phyloP scores from a whole-genome alignment of 148 eudicot genomes.

The Linanthus parryae region DNA sequence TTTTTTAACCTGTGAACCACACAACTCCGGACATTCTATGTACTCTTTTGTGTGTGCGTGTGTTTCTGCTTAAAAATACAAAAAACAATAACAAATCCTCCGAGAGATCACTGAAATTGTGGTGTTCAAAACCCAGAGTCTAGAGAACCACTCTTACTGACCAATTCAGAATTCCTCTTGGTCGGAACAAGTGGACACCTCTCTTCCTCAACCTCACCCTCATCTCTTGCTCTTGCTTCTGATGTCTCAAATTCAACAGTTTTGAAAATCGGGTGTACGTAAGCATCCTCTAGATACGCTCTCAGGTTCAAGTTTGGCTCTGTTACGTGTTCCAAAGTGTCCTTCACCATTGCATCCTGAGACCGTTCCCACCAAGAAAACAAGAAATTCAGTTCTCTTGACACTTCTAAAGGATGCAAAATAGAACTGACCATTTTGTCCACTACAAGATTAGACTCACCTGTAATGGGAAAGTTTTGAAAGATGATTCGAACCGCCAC shows the following conservation, averaged over 20 bases:
- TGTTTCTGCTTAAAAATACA: too few species aligned
- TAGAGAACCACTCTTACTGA: constrained; percentile 15
- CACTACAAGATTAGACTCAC: not conserved
- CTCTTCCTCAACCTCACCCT: constrained; percentile 1
- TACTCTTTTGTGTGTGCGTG: too few species aligned
- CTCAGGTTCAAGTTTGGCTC: constrained; percentile 10
- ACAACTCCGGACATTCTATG: too few species aligned
- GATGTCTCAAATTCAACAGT: constrained; percentile 3
- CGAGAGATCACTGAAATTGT: too few species aligned
- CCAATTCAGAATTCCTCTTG: constrained; percentile 8
- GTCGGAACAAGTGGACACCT: constrained; percentile 3
- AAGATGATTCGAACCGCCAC: constrained; percentile 6
- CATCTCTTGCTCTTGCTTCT: too few species aligned
- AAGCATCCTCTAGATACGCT: constrained; percentile 7
- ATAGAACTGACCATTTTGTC: not conserved
- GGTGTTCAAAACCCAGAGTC: too few species aligned
- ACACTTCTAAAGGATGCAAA: not conserved
- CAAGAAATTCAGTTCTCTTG: too few species aligned
- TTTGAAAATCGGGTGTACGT: constrained; percentile 8
- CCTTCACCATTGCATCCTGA: constrained; percentile 15
- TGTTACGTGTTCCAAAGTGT: constrained; percentile 1
- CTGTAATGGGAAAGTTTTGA: constrained; percentile 8
- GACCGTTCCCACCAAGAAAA: too few species aligned
- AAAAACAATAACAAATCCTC: too few species aligned
- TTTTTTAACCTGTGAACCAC: too few species aligned